Evolutionary conservation across 345 rosid genomes (phyloP), one percentile per base, ranked within the genome.

Genomic region (Lumnitzera racemosa): DNA sequence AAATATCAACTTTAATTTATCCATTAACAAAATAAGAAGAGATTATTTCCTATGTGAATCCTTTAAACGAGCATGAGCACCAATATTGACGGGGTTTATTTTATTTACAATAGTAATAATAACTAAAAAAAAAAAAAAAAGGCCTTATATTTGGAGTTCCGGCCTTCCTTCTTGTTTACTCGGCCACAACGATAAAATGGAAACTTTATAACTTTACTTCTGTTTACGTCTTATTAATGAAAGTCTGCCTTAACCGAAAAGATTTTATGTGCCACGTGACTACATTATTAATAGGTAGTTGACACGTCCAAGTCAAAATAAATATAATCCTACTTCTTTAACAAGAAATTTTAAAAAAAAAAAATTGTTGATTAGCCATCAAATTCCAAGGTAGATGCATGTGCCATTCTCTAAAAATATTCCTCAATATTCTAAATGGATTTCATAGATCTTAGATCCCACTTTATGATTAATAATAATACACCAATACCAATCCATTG

Each of bases 391-490:
- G 43, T 36, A 5, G 11, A 47, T 72, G 63, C 74, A 68, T 64
- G 73, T 65, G 69, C 55, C n/a, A 13, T 61, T 50, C 29, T 52
- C 55, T 20, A 68, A 70, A 73, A 50, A 27, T 67, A 70, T 57
- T 66, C 61, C 29, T 24, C 16, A 3, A 14, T 48, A 61, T 62
- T 50, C 60, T 58, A 57, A 43, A 6, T 51, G 41, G 3, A 24
- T 51, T 52, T 20, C 20, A 47, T 15, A 51, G 55, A 71, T 57
- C 65, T 55, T 58, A 52, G 68, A 73, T 67, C 70, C 67, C 62
- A 55, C 10, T 36, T 36, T 36, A 4, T 36, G 43, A 36, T 36
- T 36, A 9, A 20, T 20, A 20, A 20, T 20, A 20, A 36, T 36
- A 3, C 43, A 36, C 43, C 43, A 29, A 6, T 29, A 3, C 20